phyloP scores from a whole-genome alignment of 805 yeast species.

The Sugiyamaella americana region DNA sequence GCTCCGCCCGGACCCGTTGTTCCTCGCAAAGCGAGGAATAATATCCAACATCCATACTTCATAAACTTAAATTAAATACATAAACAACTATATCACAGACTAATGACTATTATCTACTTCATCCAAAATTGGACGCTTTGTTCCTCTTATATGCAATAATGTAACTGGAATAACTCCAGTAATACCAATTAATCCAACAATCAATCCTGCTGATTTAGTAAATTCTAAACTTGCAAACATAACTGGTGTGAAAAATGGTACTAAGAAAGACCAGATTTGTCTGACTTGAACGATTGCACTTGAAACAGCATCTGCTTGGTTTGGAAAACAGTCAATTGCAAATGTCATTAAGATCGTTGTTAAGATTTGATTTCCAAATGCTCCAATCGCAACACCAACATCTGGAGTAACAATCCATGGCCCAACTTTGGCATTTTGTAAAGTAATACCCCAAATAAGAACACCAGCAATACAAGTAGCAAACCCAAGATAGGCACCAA shows the following conservation, averaged over 20 bases:
- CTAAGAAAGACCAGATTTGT: not conserved
- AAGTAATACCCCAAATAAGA: no score
- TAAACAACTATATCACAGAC: no score
- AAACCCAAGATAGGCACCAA: no score
- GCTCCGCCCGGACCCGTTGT: no score
- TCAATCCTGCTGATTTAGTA: not conserved
- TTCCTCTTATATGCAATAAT: not conserved
- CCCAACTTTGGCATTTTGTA: slow-evolving; percentile 16
- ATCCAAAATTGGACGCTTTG: not conserved
- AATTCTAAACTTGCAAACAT: not conserved
- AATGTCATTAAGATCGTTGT: slow-evolving; percentile 26
- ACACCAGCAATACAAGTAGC: no score
- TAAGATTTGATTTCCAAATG: slow-evolving; percentile 25
- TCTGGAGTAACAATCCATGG: slow-evolving; percentile 25
- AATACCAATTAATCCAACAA: not conserved
- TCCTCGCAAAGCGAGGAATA: no score
- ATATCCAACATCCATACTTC: no score
- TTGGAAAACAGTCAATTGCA: not conserved
- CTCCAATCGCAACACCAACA: slow-evolving; percentile 23
- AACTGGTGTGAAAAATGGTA: not conserved
- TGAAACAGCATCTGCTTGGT: slow-evolving; percentile 2
- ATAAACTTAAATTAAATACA: no score
- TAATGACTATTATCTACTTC: no score
- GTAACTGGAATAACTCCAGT: not conserved
- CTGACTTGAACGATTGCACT: not conserved